Conservation (phyloP, 2,329 filamentous ascomycete genomes). For the Cadophora luteo-olivacea region DNA sequence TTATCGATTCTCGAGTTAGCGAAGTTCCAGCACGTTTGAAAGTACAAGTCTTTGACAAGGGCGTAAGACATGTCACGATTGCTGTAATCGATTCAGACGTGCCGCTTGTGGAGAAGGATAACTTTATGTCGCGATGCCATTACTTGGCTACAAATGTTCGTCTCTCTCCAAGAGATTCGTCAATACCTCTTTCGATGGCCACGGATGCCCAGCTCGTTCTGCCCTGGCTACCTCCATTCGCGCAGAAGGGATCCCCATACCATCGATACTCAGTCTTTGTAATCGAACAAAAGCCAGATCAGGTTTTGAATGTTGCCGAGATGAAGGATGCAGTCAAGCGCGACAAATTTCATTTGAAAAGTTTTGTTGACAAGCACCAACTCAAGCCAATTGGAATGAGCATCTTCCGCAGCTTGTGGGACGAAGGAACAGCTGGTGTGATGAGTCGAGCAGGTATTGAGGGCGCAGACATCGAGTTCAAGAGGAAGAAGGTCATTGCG, state of each 20-base stretch:
- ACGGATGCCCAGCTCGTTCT: constrained; percentile 70
- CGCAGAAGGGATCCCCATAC: constrained; percentile 89
- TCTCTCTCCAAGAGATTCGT: constrained; percentile 65
- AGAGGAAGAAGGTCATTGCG: constrained; percentile 76
- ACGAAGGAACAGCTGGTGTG: constrained; percentile 83
- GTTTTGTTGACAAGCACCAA: constrained; percentile 72
- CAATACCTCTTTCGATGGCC: constrained; percentile 69
- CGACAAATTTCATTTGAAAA: constrained; percentile 76
- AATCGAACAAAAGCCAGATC: constrained; percentile 75
- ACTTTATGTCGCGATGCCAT: constrained; percentile 83
- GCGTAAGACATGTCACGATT: constrained; percentile 82
- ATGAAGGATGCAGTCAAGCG: constrained; percentile 63
- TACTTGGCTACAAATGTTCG: constrained; percentile 80
- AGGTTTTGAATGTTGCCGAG: constrained; percentile 62
- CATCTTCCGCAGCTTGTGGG: constrained; percentile 89
- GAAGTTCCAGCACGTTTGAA: constrained; percentile 77
- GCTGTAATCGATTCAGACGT: constrained; percentile 91
- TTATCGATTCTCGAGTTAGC: constrained; percentile 76
- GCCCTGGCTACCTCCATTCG: constrained; percentile 85
- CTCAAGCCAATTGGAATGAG: constrained; percentile 80
- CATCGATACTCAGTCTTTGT: constrained; percentile 87
- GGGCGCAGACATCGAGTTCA: constrained; percentile 84
- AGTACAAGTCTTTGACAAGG: constrained; percentile 84
- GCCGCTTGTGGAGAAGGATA: constrained; percentile 76
- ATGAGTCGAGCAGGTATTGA: constrained; percentile 81